Conservation (phyloP, 352 stramenopile species). For the Phytophthora crassamura region DNA sequence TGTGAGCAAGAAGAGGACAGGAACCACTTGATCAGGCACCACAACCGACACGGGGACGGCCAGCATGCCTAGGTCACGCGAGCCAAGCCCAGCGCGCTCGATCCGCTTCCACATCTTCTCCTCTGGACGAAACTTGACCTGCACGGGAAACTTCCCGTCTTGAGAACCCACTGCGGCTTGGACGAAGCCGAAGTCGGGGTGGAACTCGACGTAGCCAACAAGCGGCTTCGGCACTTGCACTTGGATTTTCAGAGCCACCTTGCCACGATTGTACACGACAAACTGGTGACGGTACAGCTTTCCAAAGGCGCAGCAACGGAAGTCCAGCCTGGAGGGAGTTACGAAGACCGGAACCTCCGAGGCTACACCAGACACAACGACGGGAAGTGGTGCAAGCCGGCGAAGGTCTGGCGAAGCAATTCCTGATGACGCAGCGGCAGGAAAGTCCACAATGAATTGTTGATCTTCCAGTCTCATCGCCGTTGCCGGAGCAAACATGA, state of each 20-base stretch:
- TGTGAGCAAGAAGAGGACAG: slow-evolving; percentile 47
- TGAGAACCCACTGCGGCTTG: slow-evolving; percentile 47
- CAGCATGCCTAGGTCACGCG: slow-evolving; percentile 41
- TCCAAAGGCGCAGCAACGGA: slow-evolving; percentile 86
- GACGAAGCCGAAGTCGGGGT: slow-evolving; percentile 87
- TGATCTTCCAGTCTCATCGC: slow-evolving; percentile 46
- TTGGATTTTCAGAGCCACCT: slow-evolving; percentile 86
- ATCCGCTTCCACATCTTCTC: slow-evolving; percentile 52
- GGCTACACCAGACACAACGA: slow-evolving; percentile 26
- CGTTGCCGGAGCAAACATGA: slow-evolving; percentile 65
- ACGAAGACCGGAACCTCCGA: slow-evolving; percentile 61
- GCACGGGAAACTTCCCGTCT: slow-evolving; percentile 60
- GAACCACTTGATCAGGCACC: slow-evolving; percentile 65
- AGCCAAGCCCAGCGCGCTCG: slow-evolving; percentile 55
- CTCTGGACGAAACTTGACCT: slow-evolving; percentile 73
- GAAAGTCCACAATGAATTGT: slow-evolving; percentile 50
- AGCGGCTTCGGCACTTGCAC: slow-evolving; percentile 76
- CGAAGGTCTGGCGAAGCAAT: slow-evolving; percentile 17
- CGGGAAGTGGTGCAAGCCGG: slow-evolving; percentile 17
- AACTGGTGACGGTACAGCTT: slow-evolving; percentile 90
- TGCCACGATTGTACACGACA: slow-evolving; percentile 86
- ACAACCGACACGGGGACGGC: slow-evolving; percentile 57
- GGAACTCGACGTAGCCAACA: slow-evolving; percentile 73
- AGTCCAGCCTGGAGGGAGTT: slow-evolving; percentile 52
- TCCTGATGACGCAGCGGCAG: slow-evolving; percentile 10